phyloP scores from a whole-genome alignment of 2,329 filamentous ascomycete genomes.

The Annulohypoxylon truncatum region DNA sequence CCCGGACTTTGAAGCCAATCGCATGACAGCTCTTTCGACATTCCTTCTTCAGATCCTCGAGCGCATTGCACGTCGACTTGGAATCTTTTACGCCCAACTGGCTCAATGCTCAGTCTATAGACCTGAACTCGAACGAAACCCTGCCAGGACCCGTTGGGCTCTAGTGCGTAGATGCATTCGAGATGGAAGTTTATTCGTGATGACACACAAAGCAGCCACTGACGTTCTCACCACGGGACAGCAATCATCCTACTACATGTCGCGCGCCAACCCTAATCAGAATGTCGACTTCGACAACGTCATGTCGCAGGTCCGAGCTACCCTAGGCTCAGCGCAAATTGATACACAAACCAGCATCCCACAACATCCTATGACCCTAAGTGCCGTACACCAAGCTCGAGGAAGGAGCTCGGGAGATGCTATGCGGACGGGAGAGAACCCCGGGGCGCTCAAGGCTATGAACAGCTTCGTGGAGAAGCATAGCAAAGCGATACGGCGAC shows the following conservation, averaged over 20 bases:
- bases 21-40: slow-evolving; percentile 55
- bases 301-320: slow-evolving; percentile 57
- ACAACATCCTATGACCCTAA: slow-evolving; percentile 51
- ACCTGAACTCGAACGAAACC: slow-evolving; percentile 64
- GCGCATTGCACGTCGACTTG: slow-evolving; percentile 63
- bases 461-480: slow-evolving; percentile 58
- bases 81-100: slow-evolving; percentile 64
- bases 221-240: slow-evolving; percentile 46
- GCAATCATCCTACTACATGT: slow-evolving; percentile 44
- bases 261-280: slow-evolving; percentile 46
- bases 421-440: slow-evolving; percentile 57
- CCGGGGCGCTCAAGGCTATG: slow-evolving; percentile 58
- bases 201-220: slow-evolving; percentile 53
- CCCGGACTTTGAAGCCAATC: slow-evolving; percentile 52
- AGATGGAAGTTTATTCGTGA: slow-evolving; percentile 64
- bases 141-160: slow-evolving; percentile 64
- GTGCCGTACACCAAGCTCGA: slow-evolving; percentile 57
- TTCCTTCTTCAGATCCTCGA: slow-evolving; percentile 65
- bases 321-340: slow-evolving; percentile 43
- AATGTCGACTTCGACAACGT: slow-evolving; percentile 60
- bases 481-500: slow-evolving; percentile 56
- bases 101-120: slow-evolving; percentile 62
- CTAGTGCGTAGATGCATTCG: slow-evolving; percentile 60
- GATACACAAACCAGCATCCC: slow-evolving; percentile 39
- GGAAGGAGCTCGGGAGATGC: slow-evolving; percentile 50